Evolutionary conservation across 306 rosid species (phyloP), one percentile per base, ranked within the genome.

Genomic region (Nissolia schottii): DNA sequence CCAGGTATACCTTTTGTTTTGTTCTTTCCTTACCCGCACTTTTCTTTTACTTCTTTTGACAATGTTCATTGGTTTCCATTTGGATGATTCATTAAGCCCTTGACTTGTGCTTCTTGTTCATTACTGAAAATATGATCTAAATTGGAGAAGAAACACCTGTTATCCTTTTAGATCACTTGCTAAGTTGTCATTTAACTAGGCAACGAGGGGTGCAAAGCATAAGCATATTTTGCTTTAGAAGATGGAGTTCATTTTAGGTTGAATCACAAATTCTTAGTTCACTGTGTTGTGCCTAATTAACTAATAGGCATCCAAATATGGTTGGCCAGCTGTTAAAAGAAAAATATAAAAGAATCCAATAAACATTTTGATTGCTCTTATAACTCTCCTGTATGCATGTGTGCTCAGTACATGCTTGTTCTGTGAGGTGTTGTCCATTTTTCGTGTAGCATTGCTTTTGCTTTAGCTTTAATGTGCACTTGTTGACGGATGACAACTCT

Each of bases 1-100:
- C 84, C 96, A 88, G 99, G 99, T 92, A 77, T 20, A 3, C 51
- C n/a, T 60, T 59, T 58, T 73, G 11, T 65, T 34, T 56, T 8
- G 19, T 38, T 50, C 43, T 67, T 48, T 70, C 23, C 76, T 22
- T 62, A 12, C 37, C 61, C 70, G 55, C 55, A 18, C 38, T 7
- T 49, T 20, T 69, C 32, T 73, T 29, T n/a, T 46, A 37, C 1
- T n/a, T 46, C 70, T 46, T 5, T 24, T 57, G 12, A 27, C 70
- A n/a, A 43, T 77, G 20, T 67, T 51, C 19, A 25, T 64, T 58
- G 12, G 53, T 71, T 23, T 58, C 73, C 40, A 57, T 63, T 24
- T 70, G 45, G 62, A 22, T 38, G 2, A 27, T 12, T 57, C 62
- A 15, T 27, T 38, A 9, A 46, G 49, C 28, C 24, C n/a, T n/a